Evolutionary conservation across 306 rosid species (phyloP), one percentile per base, ranked within the genome.

Genomic region (Rosa lucieae): DNA sequence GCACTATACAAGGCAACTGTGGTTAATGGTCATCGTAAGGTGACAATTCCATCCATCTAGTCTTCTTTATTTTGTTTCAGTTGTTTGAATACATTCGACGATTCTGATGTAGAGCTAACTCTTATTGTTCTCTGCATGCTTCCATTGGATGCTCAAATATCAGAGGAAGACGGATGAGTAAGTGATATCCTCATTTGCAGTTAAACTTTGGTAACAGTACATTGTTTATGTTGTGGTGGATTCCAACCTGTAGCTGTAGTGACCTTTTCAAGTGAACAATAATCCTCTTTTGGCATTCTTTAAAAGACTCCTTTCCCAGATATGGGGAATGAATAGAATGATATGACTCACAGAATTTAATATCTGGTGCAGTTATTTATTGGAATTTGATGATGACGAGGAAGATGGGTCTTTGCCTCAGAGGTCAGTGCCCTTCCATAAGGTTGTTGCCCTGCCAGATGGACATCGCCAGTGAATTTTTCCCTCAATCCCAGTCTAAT

Each of bases 1-100:
- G 99, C 99, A 68, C 98, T 95, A 29, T 95, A 95, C 75, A 95
- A 92, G 88, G 99, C 99, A 70, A 95, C 99, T 6, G 99, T 95
- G 79, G 98, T 93, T 81, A 93, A 89, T 67, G 90, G 88, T 83
- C 90, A 82, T 83, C 98, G 97, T 90, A 90, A 92, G 95, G 99
- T 95, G 81, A 82, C 46, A 49, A 73, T 62, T 87, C 79, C 70
- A 17, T 79, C n/a, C 59, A 47, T 79, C 26, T 63, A 47, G 48
- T 82, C 13, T 7, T 75, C 48, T 79, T 14, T 75, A 18, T 74
- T 42, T 56, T 47, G 4, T 73, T 52, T 78, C 73, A 63, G 37
- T 75, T 49, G 12, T 40, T 18, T 56, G 42, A 40, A 49, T 49
- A 18, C 37, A 23, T 84, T 71, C 20, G 35, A 35, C 17, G 48